A percentile compares a stretch with the other conserved stretches of the same genome.
phyloP scores from a whole-genome alignment of 805 yeast species.

The Wickerhamomyces xylosicus region DNA sequence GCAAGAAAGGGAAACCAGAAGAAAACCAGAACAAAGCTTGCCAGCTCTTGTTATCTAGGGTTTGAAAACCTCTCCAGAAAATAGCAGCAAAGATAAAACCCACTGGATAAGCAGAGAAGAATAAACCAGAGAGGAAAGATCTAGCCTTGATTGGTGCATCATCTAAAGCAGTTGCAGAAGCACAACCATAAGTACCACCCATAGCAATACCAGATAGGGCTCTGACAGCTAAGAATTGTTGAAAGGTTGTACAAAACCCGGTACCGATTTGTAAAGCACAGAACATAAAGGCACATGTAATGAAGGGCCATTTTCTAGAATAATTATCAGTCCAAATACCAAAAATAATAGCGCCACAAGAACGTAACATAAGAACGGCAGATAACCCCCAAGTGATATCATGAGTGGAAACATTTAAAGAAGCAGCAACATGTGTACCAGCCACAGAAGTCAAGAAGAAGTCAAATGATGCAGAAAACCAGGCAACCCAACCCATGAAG shows the following conservation, averaged over 20 bases:
- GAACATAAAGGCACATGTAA: constrained; percentile 40
- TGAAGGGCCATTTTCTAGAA: constrained; percentile 63
- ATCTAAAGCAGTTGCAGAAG: constrained; percentile 40
- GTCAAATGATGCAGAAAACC: constrained; percentile 71
- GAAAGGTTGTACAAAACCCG: constrained; percentile 46
- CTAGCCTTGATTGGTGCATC: constrained; percentile 55
- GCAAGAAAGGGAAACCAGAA: constrained; percentile 49
- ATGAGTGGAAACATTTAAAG: constrained; percentile 33
- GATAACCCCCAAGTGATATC: constrained; percentile 68
- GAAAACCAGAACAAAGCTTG: constrained; percentile 65
- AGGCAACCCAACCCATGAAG: constrained; percentile 47
- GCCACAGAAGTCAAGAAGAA: constrained; percentile 56
- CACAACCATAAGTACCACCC: constrained; percentile 40
- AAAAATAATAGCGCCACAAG: constrained; percentile 60
- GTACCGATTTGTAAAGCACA: constrained; percentile 51
- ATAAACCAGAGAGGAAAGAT: constrained; percentile 52
- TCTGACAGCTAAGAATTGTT: constrained; percentile 52
- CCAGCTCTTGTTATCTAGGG: constrained; percentile 43
- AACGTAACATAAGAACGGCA: constrained; percentile 60
- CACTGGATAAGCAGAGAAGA: constrained; percentile 49
- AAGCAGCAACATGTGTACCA: constrained; percentile 40
- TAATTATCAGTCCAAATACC: constrained; percentile 53
- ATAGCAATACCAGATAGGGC: constrained; percentile 49
- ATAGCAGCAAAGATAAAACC: constrained; percentile 57
- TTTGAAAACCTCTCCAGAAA: constrained; percentile 51